Evolutionary conservation across 139 green algal species (phyloP), one percentile per base, ranked within the genome.

Genomic region (Closterium sp.): DNA sequence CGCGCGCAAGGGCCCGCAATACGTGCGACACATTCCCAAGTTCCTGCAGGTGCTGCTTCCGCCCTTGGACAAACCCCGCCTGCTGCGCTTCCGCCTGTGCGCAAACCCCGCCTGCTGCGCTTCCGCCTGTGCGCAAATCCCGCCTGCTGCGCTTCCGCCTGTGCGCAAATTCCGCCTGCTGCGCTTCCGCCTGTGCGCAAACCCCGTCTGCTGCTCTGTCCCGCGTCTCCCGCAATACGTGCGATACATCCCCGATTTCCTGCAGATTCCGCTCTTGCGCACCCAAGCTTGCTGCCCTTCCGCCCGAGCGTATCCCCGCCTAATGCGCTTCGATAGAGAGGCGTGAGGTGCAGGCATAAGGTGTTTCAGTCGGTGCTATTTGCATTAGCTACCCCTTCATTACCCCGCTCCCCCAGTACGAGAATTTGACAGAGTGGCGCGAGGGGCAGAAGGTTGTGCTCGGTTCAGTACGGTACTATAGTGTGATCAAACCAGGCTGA

Each of bases 11-110:
- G 84, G 84, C n/a, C 84, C 84, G 84, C n/a, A 87, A 31, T 87
- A 87, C 27, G 84, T 87, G n/a, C 84, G 84, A 21, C 84, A 87
- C 84, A 87, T 87, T 9, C 84, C 84, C 84, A 87, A 87, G 84
- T 87, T 87, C 84, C 84, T 87, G 84, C 84, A 87, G 84, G 84
- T 87, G 84, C 50, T 73, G 50, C 50, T 73, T 73, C 50, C 50
- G 10, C 13, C 13, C 24, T 24, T 73, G 9, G 10, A 1, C 50
- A 7, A 7, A 9, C 50, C 50, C 50, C 17, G 50, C 10, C 13
- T 73, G 13, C 9, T 73, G 50, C 50, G 9, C 50, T 73, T 73
- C 38, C 38, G 38, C 38, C 2, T 0, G 9, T 45, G 38, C 38
- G 38, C 38, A 9, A 45, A 4, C 4, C 38, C 38, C 38, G 38